These are phyloP conservation scores for Sclerotiophoma versabilis DNA, from an alignment of 2,329 filamentous ascomycete species.

Conservation along the genomic window DNA sequence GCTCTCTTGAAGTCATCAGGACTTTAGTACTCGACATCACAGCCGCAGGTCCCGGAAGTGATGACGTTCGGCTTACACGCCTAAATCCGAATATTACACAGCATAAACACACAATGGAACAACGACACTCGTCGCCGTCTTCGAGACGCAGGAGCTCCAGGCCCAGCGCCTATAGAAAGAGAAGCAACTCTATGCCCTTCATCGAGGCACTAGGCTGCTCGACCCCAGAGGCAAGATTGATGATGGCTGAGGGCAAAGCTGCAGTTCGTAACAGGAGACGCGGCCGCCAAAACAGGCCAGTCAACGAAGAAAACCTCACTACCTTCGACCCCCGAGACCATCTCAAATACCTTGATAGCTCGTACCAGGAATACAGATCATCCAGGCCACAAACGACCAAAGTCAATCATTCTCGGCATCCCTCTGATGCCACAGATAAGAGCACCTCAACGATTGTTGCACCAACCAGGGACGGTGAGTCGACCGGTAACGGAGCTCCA, in stretches of 20 bases:
- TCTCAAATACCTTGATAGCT: conserved; percentile 35
- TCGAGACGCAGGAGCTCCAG: conserved; percentile 28
- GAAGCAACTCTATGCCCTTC: conserved; percentile 48
- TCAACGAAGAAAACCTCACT: conserved; percentile 25
- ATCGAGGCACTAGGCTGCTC: conserved; percentile 46
- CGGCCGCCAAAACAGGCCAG: conserved; percentile 32
- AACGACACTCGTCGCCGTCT: conserved; percentile 34
- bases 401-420: conserved; percentile 34
- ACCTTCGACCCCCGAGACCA: conserved; percentile 42
- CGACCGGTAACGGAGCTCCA: conserved; percentile 13
- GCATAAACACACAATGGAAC: conserved; percentile 31
- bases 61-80: conserved; percentile 30
- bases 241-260: conserved; percentile 46
- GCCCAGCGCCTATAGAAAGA: conserved; percentile 34
- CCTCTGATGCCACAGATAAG: conserved; percentile 40
- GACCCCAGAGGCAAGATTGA: conserved; percentile 44
- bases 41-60: conserved; percentile 26
- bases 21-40: conserved; percentile 11
- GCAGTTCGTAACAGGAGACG: conserved; percentile 41
- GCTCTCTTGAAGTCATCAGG: conserved; percentile 3
- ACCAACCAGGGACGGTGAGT: conserved; percentile 11
- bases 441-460: conserved; percentile 40
- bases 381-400: conserved; percentile 15
- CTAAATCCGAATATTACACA: conserved; percentile 22
- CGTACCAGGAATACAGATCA: conserved; percentile 23